A percentile compares a stretch with the other conserved stretches of the same genome.
Evolutionary conservation across 106 monocot genomes (phyloP).

Genomic region (Iris macrosiphon): DNA sequence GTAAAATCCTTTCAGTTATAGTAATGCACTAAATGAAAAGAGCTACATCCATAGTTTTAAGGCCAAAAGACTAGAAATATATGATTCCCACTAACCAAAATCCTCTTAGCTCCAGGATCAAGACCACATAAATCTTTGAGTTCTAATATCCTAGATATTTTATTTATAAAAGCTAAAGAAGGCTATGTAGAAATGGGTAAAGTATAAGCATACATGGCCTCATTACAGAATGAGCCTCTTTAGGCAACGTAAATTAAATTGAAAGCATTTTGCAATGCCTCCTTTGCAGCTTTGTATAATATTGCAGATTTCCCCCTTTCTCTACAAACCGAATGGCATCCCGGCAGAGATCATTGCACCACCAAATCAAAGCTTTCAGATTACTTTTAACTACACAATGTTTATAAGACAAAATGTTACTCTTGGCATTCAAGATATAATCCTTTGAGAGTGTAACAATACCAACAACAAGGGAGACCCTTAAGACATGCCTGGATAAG

Average conservation of each 20-base stretch:
- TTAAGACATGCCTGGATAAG: conserved; percentile 64
- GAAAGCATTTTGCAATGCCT: conserved; percentile 64
- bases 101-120: too few relatives aligned
- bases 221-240: conserved; percentile 29
- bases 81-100: too few relatives aligned
- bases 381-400: conserved; percentile 18
- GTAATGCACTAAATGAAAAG: too few relatives aligned
- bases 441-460: conserved; percentile 47
- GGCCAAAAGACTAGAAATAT: too few relatives aligned
- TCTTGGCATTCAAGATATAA: conserved; percentile 81
- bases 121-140: too few relatives aligned
- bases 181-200: too few relatives aligned
- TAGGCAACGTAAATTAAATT: conserved; percentile 59
- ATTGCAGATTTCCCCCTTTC: conserved; percentile 63
- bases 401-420: conserved; percentile 23
- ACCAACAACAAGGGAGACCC: conserved; percentile 45
- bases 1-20: too few relatives aligned
- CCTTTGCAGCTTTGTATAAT: conserved; percentile 74
- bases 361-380: conserved; percentile 30
- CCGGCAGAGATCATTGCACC: conserved; percentile 80
- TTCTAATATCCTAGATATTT: too few relatives aligned
- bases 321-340: conserved; percentile 88
- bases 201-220: conserved; percentile 24
- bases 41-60: too few relatives aligned
- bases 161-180: too few relatives aligned